phyloP scores from a whole-genome alignment of 495 filamentous ascomycete genomes.

The Xylaria cubensis region DNA sequence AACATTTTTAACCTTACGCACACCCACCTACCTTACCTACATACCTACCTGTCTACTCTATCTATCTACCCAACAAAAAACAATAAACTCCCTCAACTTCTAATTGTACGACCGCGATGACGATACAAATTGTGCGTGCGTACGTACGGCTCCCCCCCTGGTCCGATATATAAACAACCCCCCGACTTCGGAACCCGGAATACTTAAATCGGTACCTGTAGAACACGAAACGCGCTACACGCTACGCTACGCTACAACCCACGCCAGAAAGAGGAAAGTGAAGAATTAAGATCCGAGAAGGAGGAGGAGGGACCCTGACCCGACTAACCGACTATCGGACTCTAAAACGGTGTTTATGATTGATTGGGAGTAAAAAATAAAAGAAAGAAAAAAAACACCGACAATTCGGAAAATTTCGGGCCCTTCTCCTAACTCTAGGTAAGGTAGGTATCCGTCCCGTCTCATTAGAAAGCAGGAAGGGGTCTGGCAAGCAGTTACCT shows the following conservation, averaged over 20 bases:
- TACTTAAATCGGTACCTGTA: not conserved
- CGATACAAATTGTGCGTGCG: not conserved
- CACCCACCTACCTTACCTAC: not conserved
- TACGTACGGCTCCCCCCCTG: no score
- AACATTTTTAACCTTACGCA: not conserved
- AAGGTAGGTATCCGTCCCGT: not conserved
- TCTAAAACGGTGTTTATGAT: not conserved
- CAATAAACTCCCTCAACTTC: not conserved
- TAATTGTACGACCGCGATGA: not conserved
- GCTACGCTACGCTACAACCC: not conserved
- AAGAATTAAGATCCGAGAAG: no score
- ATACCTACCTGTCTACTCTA: no score
- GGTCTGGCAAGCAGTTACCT: no score
- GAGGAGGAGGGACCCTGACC: no score
- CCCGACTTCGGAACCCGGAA: not conserved
- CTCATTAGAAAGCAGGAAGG: no score
- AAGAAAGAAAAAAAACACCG: not conserved
- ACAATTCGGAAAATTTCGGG: no score
- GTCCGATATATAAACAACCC: not conserved
- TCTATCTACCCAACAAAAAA: not conserved
- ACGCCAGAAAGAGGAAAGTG: not conserved
- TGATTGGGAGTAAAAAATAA: no score
- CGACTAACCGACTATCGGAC: not conserved
- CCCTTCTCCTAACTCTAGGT: not conserved
- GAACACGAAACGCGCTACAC: not conserved